Evolutionary conservation across 345 rosid genomes (phyloP).

Genomic region (Eucalyptus lansdowneana): DNA sequence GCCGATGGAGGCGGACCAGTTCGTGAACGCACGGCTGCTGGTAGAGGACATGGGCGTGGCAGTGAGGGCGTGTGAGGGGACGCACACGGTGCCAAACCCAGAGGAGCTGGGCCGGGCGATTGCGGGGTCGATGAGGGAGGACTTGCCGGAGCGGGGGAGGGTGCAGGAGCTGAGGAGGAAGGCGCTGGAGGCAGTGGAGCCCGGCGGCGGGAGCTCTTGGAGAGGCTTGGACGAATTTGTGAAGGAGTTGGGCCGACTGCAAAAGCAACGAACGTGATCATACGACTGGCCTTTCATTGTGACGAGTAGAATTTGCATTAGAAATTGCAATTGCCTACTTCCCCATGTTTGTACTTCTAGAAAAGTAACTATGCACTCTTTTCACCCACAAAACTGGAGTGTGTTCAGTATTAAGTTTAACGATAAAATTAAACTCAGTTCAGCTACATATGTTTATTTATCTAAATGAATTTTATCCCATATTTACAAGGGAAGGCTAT

Average conservation of each 20-base stretch:
- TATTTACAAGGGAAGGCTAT: background rate
- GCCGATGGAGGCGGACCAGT: conserved; percentile 80
- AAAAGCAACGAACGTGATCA: background rate
- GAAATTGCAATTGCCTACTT: background rate
- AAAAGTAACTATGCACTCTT: background rate
- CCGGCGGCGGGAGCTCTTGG: conserved; percentile 33
- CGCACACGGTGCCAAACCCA: conserved; percentile 39
- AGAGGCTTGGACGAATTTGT: conserved; percentile 22
- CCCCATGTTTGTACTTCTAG: background rate
- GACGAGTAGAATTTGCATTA: background rate
- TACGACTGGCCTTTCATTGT: background rate
- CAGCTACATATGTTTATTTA: background rate
- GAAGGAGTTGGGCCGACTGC: conserved; percentile 4
- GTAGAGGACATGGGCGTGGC: conserved; percentile 49
- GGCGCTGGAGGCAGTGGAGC: conserved; percentile 22
- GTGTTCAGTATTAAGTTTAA: background rate
- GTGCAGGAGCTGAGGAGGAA: conserved; percentile 12
- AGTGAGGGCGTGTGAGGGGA: conserved; percentile 35
- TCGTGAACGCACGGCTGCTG: conserved; percentile 27
- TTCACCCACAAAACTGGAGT: background rate
- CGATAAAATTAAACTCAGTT: background rate
- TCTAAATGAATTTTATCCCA: background rate
- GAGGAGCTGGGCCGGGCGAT: conserved; percentile 17
- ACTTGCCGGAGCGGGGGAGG: background rate
- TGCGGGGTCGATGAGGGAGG: conserved; percentile 1